Conservation (phyloP, 352 stramenopile genomes). For the Globisporangium iwayamae region DNA sequence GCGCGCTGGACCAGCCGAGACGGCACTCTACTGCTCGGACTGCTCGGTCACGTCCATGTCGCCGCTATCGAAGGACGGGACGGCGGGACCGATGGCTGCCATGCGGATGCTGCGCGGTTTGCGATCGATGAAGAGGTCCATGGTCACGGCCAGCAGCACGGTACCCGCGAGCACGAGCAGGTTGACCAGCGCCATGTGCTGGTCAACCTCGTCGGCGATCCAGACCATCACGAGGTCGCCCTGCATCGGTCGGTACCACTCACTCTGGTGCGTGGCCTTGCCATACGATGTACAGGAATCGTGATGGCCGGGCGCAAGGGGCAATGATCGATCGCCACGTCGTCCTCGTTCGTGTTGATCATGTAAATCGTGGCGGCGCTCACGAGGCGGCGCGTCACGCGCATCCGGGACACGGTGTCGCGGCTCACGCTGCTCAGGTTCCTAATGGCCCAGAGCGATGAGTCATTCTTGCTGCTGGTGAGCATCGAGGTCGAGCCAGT, state of each 20-base stretch:
- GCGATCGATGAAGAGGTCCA: slow-evolving; percentile 30
- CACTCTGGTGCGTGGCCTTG: slow-evolving; percentile 12
- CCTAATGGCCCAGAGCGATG: slow-evolving; percentile 22
- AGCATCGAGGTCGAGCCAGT: slow-evolving; percentile 2
- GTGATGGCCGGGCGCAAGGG: slow-evolving; percentile 16
- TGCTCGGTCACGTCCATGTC: slow-evolving; percentile 21
- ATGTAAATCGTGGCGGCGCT: slow-evolving; percentile 13
- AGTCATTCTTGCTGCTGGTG: background rate
- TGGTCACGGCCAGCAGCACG: slow-evolving; percentile 23
- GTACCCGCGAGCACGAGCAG: slow-evolving; percentile 26
- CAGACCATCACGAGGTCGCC: slow-evolving; percentile 23
- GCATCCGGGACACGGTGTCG: slow-evolving; percentile 2
- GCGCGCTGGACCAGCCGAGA: slow-evolving; percentile 7
- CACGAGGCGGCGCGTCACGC: background rate
- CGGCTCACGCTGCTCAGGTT: slow-evolving; percentile 15
- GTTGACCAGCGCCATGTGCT: slow-evolving; percentile 25
- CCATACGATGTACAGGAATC: slow-evolving; percentile 24
- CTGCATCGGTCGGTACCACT: slow-evolving; percentile 28
- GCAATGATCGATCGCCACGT: slow-evolving; percentile 11
- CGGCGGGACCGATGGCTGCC: slow-evolving; percentile 6
- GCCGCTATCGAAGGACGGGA: slow-evolving; percentile 26
- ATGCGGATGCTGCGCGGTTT: slow-evolving; percentile 18
- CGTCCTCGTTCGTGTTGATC: slow-evolving; percentile 20
- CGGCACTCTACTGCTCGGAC: slow-evolving; percentile 6
- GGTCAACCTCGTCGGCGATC: slow-evolving; percentile 23